These are phyloP conservation scores for Garcia nutans DNA, from an alignment of 345 rosid species.

Conservation along the genomic window DNA sequence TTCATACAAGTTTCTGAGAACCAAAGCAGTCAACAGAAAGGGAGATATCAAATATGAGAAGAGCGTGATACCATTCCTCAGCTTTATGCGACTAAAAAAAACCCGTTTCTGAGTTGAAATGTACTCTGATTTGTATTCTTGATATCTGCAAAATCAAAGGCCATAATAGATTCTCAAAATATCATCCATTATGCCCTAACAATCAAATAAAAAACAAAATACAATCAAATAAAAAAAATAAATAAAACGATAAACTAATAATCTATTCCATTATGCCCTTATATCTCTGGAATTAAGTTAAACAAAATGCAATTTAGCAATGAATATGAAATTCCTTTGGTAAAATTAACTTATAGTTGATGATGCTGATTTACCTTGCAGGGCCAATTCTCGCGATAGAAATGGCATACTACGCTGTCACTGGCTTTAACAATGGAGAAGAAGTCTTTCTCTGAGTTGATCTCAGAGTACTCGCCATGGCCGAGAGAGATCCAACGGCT, in stretches of 20 bases:
- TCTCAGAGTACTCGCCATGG: slow-evolving; percentile 90
- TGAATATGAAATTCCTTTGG: not conserved
- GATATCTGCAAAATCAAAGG: too few species aligned
- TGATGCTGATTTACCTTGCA: slow-evolving; percentile 57
- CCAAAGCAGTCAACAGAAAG: too few species aligned
- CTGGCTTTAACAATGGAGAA: slow-evolving; percentile 83
- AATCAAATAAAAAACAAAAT: too few species aligned
- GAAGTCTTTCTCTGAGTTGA: slow-evolving; percentile 79
- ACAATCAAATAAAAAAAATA: not conserved
- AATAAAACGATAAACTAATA: not conserved
- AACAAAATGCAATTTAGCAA: not conserved
- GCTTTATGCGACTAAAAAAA: too few species aligned
- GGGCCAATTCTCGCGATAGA: slow-evolving; percentile 97
- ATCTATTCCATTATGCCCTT: not conserved
- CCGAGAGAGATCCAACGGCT: slow-evolving; percentile 96
- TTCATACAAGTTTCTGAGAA: too few species aligned
- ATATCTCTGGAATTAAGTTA: not conserved
- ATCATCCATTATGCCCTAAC: too few species aligned
- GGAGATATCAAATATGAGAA: too few species aligned
- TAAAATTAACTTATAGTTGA: too few species aligned
- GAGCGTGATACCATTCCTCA: too few species aligned
- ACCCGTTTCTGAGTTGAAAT: too few species aligned
- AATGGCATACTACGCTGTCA: slow-evolving; percentile 94
- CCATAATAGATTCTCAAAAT: too few species aligned
- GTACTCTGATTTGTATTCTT: too few species aligned